Evolutionary conservation across 176 grass and related monocot genomes (phyloP).

Genomic region (Juncus inflexus): DNA sequence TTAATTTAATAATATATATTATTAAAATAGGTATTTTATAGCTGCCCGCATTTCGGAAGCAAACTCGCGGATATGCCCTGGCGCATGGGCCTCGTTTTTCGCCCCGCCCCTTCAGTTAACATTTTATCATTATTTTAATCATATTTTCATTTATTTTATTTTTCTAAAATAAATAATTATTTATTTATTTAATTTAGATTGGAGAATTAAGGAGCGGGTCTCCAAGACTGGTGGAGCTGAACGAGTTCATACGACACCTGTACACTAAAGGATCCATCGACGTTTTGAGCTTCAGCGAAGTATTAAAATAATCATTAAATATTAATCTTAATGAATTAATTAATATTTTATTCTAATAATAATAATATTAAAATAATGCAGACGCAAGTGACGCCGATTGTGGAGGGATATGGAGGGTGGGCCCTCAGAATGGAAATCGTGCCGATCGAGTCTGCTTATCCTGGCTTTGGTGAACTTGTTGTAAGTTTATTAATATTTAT

Average conservation of each 20-base stretch:
- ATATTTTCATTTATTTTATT: background rate
- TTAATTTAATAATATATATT: slow-evolving; percentile 20
- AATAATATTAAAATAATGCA: slow-evolving; percentile 37
- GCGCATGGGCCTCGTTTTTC: slow-evolving; percentile 93
- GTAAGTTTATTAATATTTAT: slow-evolving; percentile 40
- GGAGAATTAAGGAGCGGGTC: slow-evolving; percentile 94
- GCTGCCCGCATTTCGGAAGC: slow-evolving; percentile 98
- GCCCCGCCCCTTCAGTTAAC: slow-evolving; percentile 84
- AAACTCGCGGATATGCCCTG: slow-evolving; percentile 98
- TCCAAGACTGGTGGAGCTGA: slow-evolving; percentile 81
- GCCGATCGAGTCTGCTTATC: slow-evolving; percentile 97
- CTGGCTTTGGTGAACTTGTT: slow-evolving; percentile 83
- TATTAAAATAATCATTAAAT: slow-evolving; percentile 23
- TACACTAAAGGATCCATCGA: slow-evolving; percentile 70
- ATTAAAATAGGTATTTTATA: slow-evolving; percentile 76
- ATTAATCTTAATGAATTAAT: background rate
- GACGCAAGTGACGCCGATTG: slow-evolving; percentile 95
- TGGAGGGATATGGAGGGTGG: slow-evolving; percentile 99
- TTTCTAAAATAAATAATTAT: background rate
- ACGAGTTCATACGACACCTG: slow-evolving; percentile 69
- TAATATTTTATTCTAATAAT: background rate
- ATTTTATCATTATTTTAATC: slow-evolving; percentile 17
- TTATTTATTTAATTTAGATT: slow-evolving; percentile 44
- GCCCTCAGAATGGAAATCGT: slow-evolving; percentile 88
- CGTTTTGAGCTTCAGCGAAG: slow-evolving; percentile 98